Evolutionary conservation across 805 yeast species (phyloP).

Genomic region (Cyberlindnera petersonii): DNA sequence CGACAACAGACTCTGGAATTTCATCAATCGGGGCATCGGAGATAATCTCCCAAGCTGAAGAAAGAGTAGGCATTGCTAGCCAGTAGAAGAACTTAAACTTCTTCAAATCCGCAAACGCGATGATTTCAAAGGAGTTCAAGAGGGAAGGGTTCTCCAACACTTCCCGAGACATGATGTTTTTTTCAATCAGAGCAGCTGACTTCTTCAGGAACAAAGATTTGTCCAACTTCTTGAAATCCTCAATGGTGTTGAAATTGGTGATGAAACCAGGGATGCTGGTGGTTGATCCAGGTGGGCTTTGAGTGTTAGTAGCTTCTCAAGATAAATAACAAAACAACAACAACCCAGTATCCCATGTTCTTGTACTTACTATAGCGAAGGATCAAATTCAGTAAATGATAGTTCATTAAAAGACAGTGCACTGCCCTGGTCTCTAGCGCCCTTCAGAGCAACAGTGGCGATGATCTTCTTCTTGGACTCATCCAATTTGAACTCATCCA

Average conservation of each 20-base stretch:
- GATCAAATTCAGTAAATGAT: constrained; percentile 29
- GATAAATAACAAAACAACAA: neutral
- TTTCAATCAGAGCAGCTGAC: constrained; percentile 32
- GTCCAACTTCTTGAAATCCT: constrained; percentile 70
- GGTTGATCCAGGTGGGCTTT: constrained; percentile 22
- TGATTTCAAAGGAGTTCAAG: constrained; percentile 42
- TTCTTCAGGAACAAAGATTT: constrained; percentile 54
- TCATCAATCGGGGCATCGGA: constrained; percentile 3
- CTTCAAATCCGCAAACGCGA: constrained; percentile 85
- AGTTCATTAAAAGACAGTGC: constrained; percentile 22
- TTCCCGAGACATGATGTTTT: constrained; percentile 31
- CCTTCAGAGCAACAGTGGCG: constrained; percentile 29
- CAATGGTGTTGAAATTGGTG: constrained; percentile 74
- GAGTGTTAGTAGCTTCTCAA: neutral
- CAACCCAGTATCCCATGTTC: too few relatives aligned
- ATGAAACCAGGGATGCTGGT: constrained; percentile 38
- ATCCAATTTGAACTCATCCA: constrained; percentile 63
- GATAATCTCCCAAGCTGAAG: constrained; percentile 43
- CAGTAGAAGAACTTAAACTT: constrained; percentile 86
- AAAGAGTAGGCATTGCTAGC: constrained; percentile 74
- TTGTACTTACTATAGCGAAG: constrained; percentile 12
- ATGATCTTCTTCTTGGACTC: constrained; percentile 27
- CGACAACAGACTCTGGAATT: constrained; percentile 12
- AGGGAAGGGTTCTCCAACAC: constrained; percentile 38
- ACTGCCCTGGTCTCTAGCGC: constrained; percentile 30